Evolutionary conservation across 2,329 filamentous ascomycete species (phyloP), one percentile per base, ranked within the genome.

Genomic region (Corynespora cassiicola): DNA sequence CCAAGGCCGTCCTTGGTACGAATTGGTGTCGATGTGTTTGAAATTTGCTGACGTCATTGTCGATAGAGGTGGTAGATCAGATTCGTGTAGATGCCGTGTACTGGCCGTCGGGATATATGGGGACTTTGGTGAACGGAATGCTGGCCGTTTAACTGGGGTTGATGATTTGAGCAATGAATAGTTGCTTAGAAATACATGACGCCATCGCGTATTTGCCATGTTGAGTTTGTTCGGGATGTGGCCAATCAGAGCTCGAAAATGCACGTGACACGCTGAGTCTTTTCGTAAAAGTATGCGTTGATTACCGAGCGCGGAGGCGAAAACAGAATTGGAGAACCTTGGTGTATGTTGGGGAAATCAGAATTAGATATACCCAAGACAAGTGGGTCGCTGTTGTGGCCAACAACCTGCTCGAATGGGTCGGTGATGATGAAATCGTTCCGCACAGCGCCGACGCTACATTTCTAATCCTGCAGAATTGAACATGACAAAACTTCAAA

Each of bases 41-140:
- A 86, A 85, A 2, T 56, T 65, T 23, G 75, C 73, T 14, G 75
- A 79, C n/a, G 79, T 82, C 80, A 82, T 83, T 24, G 51, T 76
- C 50, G 56, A 7, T 15, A 22, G 6, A 15, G 15, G 17, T 18
- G 29, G 15, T 26, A 27, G 15, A 29, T 10, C n/a, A 22, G 29
- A 11, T 11, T n/a, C n/a, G 33, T 19, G 7, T 21, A 5, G 16
- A 33, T 10, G 20, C 29, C 21, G 20, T 27, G 26, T 11, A 41
- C n/a, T 2, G 37, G 16, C 17, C 34, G 32, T n/a, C 23, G 30
- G 27, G 5, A 42, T 28, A 15, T 42, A 33, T 29, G 19, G 19
- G 9, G 28, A 30, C 40, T 38, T 36, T 12, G 11, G 16, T 31
- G 12, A 3, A 16, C 22, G 28, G 15, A 25, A 18, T 27, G 27